phyloP scores from a whole-genome alignment of 768 basidiomycete species.

The Dendrothele bispora region DNA sequence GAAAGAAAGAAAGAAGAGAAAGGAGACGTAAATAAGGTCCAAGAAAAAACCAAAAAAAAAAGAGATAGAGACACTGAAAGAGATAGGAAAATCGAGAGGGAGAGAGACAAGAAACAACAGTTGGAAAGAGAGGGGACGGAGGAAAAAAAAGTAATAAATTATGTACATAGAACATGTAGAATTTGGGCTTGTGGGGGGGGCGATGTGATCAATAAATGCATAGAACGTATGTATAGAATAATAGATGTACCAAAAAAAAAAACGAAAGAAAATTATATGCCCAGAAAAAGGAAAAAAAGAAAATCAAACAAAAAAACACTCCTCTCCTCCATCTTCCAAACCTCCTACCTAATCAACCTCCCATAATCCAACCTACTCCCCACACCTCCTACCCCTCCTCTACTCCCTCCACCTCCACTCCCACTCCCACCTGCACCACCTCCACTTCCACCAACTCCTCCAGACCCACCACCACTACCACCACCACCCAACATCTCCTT shows the following conservation, averaged over 20 bases:
- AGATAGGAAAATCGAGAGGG: neutral
- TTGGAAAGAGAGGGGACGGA: neutral
- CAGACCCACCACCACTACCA: constrained; percentile 21
- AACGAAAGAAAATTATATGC: neutral
- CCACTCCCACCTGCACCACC: too few relatives aligned
- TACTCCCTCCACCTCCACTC: constrained; percentile 38
- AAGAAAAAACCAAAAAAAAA: too few relatives aligned
- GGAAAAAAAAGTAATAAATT: too few relatives aligned
- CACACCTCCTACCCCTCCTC: too few relatives aligned
- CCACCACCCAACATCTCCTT: constrained; percentile 26
- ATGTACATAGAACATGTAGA: too few relatives aligned
- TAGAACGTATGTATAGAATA: too few relatives aligned
- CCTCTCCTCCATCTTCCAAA: neutral
- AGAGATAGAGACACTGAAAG: neutral
- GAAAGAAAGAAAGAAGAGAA: neutral
- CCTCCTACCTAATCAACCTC: constrained; percentile 47
- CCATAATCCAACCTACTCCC: constrained; percentile 52
- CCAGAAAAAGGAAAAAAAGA: neutral
- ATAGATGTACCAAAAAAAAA: too few relatives aligned
- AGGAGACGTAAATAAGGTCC: too few relatives aligned
- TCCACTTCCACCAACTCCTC: constrained; percentile 39
- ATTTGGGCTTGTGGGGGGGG: neutral
- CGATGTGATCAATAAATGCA: neutral
- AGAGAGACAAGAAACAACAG: neutral
- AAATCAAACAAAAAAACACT: neutral